Evolutionary conservation across 192 early-diverging fungal genomes (phyloP).

Genomic region (Lobulomyces angularis): DNA sequence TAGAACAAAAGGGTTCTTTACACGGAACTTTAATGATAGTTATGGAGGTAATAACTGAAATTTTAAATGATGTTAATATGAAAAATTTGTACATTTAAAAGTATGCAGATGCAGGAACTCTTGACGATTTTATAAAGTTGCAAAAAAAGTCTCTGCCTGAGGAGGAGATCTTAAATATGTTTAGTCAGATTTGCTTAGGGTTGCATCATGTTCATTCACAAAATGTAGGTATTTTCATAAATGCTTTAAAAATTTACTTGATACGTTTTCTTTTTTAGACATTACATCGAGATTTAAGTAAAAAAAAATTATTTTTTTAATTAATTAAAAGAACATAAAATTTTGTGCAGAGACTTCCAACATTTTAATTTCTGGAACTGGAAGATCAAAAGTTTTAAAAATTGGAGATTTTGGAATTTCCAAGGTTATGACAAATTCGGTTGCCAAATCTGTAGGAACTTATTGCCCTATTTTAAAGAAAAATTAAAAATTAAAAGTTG

Average conservation of each 20-base stretch:
- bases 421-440: slow-evolving; percentile 6
- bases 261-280: too few species aligned
- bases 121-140: slow-evolving; percentile 1
- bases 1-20: slow-evolving; percentile 6
- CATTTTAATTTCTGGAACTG: slow-evolving; percentile 11
- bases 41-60: slow-evolving; percentile 9
- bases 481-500: slow-evolving; percentile 1
- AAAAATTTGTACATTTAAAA: slow-evolving; percentile 15
- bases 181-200: slow-evolving; percentile 9
- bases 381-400: slow-evolving; percentile 7
- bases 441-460: slow-evolving; percentile 9
- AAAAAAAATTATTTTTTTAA: too few species aligned
- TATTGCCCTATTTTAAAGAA: not conserved
- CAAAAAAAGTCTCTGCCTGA: slow-evolving; percentile 9
- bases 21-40: slow-evolving; percentile 8
- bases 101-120: not conserved
- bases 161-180: slow-evolving; percentile 9
- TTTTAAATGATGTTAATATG: not conserved
- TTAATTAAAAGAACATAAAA: too few species aligned
- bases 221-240: too few species aligned
- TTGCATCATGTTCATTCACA: slow-evolving; percentile 14
- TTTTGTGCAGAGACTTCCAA: slow-evolving; percentile 14
- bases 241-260: too few species aligned
- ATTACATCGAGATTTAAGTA: too few species aligned
- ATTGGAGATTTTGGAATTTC: slow-evolving; percentile 14